These are phyloP conservation scores for Colletotrichum simmondsii DNA, from an alignment of 2,329 filamentous ascomycete genomes.

Conservation along the genomic window DNA sequence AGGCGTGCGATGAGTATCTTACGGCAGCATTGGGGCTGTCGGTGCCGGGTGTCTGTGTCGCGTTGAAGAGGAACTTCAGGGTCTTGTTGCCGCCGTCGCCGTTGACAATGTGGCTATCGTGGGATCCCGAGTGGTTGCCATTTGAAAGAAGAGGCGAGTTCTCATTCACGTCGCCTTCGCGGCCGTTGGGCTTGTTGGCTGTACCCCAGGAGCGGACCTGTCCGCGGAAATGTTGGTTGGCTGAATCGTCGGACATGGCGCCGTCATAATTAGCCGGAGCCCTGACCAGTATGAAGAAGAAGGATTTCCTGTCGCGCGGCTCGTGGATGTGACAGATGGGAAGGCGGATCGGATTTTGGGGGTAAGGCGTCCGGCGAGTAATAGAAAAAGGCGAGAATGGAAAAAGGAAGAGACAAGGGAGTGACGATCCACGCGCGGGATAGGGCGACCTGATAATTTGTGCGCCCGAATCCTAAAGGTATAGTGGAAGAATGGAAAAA, in stretches of 20 bases:
- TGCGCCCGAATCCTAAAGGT: neutral
- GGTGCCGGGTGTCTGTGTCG: constrained; percentile 61
- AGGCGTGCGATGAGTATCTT: constrained; percentile 58
- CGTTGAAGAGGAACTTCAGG: constrained; percentile 60
- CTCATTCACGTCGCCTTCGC: constrained; percentile 45
- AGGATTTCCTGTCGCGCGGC: constrained; percentile 16
- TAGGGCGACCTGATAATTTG: constrained; percentile 21
- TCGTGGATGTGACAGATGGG: neutral
- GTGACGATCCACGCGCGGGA: constrained; percentile 19
- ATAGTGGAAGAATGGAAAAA: constrained; percentile 23
- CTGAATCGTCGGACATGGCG: constrained; percentile 44
- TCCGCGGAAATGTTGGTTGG: constrained; percentile 41
- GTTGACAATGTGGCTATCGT: constrained; percentile 33
- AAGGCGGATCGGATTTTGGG: neutral
- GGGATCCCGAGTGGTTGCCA: constrained; percentile 40
- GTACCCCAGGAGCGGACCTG: constrained; percentile 36
- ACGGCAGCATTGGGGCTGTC: constrained; percentile 59
- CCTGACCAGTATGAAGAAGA: constrained; percentile 4
- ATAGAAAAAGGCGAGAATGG: constrained; percentile 12
- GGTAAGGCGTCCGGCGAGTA: constrained; percentile 9
- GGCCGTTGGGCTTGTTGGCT: constrained; percentile 39
- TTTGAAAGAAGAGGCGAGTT: constrained; percentile 54
- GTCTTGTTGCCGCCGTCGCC: constrained; percentile 39
- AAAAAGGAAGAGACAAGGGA: constrained; percentile 27
- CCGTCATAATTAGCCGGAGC: constrained; percentile 44